Evolutionary conservation across 192 early-diverging fungal genomes (phyloP).

Genomic region (Dimargaris verticillata): DNA sequence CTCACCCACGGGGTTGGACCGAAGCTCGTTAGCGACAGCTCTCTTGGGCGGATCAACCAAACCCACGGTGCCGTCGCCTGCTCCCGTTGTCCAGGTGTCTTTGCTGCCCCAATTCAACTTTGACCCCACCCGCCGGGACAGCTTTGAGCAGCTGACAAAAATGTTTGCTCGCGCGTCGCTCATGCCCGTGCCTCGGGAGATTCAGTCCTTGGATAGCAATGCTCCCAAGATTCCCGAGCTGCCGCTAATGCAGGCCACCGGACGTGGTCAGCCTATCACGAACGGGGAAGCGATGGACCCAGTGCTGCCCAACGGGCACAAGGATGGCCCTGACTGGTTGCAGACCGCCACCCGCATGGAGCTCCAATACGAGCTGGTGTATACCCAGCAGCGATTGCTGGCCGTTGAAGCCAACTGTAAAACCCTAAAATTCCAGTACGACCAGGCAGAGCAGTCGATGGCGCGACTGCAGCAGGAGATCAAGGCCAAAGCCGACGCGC

Average conservation of each 20-base stretch:
- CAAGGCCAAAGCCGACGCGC: not conserved
- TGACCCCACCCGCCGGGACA: not conserved
- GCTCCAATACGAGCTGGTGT: constrained; percentile 5
- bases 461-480: not conserved
- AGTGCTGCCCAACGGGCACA: constrained; percentile 2
- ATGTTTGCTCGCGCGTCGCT: constrained; percentile 6
- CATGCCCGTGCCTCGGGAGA: constrained; percentile 5
- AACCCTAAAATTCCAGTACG: not conserved
- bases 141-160: not conserved
- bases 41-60: not conserved
- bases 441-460: not conserved
- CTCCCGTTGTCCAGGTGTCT: too few species aligned
- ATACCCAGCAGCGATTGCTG: constrained; percentile 9
- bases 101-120: not conserved
- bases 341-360: not conserved
- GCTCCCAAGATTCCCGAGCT: not conserved
- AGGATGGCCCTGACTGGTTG: constrained; percentile 8
- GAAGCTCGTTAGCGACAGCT: not conserved
- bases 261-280: not conserved
- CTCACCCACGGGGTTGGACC: not conserved
- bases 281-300: not conserved
- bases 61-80: not conserved
- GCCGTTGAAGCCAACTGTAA: constrained; percentile 6
- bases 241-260: not conserved
- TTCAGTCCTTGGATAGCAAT: not conserved